These are phyloP conservation scores for Helichrysum umbraculigerum DNA, from an alignment of 129 eudicot species.

Conservation along the genomic window DNA sequence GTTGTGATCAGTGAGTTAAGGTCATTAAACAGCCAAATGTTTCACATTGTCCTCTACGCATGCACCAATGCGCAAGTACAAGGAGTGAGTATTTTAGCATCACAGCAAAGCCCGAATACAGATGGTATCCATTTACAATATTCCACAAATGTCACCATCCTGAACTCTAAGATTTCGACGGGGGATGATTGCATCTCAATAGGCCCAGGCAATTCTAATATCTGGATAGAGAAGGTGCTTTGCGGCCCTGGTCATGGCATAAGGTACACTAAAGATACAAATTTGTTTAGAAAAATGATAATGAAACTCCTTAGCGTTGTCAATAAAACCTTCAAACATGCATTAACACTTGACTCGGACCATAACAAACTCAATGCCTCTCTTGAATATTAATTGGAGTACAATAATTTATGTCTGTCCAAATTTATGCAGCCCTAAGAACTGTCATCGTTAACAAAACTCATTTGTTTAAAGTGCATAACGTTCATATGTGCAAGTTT, in stretches of 20 bases:
- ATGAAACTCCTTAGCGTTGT: too few species aligned
- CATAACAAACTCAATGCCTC: too few species aligned
- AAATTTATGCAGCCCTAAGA: too few species aligned
- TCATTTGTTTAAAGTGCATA: too few species aligned
- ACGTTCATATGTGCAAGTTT: too few species aligned
- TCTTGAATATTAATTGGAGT: too few species aligned
- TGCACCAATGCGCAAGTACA: conserved; percentile 20
- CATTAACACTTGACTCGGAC: too few species aligned
- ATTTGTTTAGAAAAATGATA: too few species aligned
- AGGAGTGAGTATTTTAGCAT: conserved; percentile 21
- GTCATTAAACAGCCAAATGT: conserved; percentile 29
- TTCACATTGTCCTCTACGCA: conserved; percentile 11
- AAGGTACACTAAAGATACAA: too few species aligned
- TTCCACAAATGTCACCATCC: conserved; percentile 9
- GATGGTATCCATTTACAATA: conserved; percentile 14
- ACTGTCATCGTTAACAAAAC: too few species aligned
- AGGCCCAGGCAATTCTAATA: conserved; percentile 9
- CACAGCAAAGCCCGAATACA: not conserved
- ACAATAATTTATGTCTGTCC: too few species aligned
- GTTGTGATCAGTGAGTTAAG: conserved; percentile 10
- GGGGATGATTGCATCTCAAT: conserved; percentile 14
- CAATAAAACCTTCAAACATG: too few species aligned
- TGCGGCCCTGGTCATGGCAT: conserved; percentile 35
- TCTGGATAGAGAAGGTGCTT: conserved; percentile 7
- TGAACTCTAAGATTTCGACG: conserved; percentile 9